A percentile compares a stretch with the other conserved stretches of the same genome.
Evolutionary conservation across 345 rosid species (phyloP).

Genomic region (Cardamine occulta): DNA sequence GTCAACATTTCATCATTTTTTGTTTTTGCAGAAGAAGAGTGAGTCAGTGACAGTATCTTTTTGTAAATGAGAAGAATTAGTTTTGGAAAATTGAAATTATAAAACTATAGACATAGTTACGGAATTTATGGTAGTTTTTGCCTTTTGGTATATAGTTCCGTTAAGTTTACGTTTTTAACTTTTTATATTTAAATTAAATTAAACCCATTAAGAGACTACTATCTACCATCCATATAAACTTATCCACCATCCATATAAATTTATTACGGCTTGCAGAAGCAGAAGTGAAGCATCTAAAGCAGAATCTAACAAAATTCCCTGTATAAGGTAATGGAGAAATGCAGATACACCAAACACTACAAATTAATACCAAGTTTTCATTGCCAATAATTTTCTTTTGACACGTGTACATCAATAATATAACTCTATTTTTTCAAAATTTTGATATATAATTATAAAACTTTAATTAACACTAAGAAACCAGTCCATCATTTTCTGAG

Average conservation of each 20-base stretch:
- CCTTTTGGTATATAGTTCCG: neutral
- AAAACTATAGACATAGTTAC: neutral
- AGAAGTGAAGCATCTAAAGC: constrained; percentile 11
- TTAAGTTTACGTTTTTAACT: neutral
- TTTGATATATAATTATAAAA: neutral
- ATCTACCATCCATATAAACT: neutral
- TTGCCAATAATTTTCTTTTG: neutral
- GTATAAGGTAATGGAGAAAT: constrained; percentile 4
- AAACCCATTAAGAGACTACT: neutral
- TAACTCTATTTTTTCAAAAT: no score
- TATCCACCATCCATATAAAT: neutral
- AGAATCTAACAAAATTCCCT: constrained; percentile 9
- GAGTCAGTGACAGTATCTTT: neutral
- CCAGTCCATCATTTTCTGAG: constrained; percentile 11
- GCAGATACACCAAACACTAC: constrained; percentile 24
- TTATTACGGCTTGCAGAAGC: neutral
- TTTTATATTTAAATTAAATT: neutral
- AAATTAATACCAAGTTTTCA: neutral
- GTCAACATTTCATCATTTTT: neutral
- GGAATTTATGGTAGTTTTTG: neutral
- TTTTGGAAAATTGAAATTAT: neutral
- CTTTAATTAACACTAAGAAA: neutral
- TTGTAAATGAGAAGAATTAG: neutral
- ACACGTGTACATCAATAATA: neutral
- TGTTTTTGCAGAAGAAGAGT: neutral